Percentiles rank a stretch among this genome's conserved stretches.
These are phyloP conservation scores for Leavenworthia alabamica DNA, from an alignment of 345 rosid genomes.

Conservation along the genomic window DNA sequence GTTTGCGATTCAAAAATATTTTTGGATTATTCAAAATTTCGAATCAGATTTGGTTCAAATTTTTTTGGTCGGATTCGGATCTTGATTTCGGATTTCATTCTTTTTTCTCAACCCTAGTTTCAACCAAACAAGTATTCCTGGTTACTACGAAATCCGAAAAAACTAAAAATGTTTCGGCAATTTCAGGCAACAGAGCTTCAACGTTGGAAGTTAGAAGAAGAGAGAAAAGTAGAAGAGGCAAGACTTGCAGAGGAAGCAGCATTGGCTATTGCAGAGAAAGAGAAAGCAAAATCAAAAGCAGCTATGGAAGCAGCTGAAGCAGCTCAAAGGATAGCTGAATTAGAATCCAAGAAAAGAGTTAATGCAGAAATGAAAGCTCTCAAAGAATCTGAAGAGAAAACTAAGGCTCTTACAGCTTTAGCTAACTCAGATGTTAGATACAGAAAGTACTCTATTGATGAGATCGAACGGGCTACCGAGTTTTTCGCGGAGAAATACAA, in stretches of 20 bases:
- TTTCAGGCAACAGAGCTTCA: conserved; percentile 80
- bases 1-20: no score
- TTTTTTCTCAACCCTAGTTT: no score
- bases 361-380: conserved; percentile 76
- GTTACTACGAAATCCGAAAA: no score
- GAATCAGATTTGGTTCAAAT: no score
- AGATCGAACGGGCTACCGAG: conserved; percentile 74
- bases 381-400: conserved; percentile 71
- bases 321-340: no score
- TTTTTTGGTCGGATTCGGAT: no score
- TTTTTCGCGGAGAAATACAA: conserved; percentile 51
- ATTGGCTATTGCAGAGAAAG: conserved; percentile 67
- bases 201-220: conserved; percentile 79
- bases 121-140: no score
- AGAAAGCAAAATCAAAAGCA: conserved; percentile 78
- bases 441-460: conserved; percentile 72
- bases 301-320: no score
- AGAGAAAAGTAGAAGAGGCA: conserved; percentile 66
- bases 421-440: conserved; percentile 57
- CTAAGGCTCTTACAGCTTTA: conserved; percentile 54
- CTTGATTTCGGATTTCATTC: no score
- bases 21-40: no score
- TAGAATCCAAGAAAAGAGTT: conserved; percentile 67
- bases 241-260: conserved; percentile 72
- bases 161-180: no score